phyloP scores from a whole-genome alignment of 1,284 basidiomycete species.

The Malassezia furfur region DNA sequence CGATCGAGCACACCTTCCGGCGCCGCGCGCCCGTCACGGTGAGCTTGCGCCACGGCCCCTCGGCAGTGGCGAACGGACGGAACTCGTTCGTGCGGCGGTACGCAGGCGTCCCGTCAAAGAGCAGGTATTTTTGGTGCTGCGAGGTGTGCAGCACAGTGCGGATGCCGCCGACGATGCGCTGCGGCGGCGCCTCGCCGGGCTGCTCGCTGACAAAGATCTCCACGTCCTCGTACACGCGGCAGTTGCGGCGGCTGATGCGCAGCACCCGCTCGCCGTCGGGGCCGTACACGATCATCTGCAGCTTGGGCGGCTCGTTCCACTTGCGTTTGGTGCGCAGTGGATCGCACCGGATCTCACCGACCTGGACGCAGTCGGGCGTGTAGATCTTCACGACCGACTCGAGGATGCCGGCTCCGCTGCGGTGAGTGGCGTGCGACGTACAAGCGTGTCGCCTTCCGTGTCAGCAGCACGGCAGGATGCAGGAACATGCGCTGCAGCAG shows the following conservation, averaged over 20 bases:
- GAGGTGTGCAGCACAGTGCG: not conserved
- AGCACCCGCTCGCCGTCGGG: not conserved
- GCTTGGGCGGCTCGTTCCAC: not conserved
- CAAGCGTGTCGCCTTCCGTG: not conserved
- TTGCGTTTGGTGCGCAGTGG: not conserved
- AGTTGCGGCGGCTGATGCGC: not conserved
- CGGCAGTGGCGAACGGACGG: not conserved
- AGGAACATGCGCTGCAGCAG: not conserved
- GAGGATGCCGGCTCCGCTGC: not conserved
- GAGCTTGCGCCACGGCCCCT: not conserved
- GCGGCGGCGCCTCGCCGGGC: not conserved
- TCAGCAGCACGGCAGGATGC: not conserved
- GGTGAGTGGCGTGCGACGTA: not conserved
- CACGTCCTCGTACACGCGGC: not conserved
- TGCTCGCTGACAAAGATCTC: not conserved
- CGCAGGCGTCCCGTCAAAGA: not conserved
- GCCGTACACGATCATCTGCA: not conserved
- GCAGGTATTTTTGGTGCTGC: not conserved
- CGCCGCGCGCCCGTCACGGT: not conserved
- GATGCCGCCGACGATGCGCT: not conserved
- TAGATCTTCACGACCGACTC: not conserved
- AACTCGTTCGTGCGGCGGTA: not conserved
- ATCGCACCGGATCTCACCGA: not conserved
- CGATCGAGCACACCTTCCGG: not conserved
- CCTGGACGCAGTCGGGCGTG: not conserved